These are phyloP conservation scores for Phytophthora macrochlamydospora DNA, from an alignment of 352 stramenopile genomes.

Conservation along the genomic window DNA sequence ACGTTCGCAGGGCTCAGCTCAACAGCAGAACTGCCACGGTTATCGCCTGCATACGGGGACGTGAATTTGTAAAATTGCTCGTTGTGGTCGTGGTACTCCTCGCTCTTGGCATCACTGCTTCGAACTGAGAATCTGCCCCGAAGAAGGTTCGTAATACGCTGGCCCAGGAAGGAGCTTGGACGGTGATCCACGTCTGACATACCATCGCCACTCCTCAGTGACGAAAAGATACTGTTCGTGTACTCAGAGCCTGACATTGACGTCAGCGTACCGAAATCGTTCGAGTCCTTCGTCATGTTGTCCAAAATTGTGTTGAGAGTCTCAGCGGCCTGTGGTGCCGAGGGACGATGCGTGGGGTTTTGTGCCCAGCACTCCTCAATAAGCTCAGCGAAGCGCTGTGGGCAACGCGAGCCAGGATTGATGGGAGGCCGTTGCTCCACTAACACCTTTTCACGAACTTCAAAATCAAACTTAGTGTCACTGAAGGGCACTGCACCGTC, in stretches of 20 bases:
- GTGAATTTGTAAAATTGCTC: slow-evolving; percentile 56
- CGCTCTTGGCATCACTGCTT: slow-evolving; percentile 46
- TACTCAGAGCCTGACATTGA: slow-evolving; percentile 47
- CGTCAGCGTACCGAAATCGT: slow-evolving; percentile 35
- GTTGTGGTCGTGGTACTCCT: slow-evolving; percentile 38
- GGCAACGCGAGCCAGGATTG: slow-evolving; percentile 48
- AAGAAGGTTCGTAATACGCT: slow-evolving; percentile 76
- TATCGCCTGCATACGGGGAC: slow-evolving; percentile 40
- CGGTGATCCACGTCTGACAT: slow-evolving; percentile 44
- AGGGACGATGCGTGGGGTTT: slow-evolving; percentile 43
- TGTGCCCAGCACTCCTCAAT: slow-evolving; percentile 72
- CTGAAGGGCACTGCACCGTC: slow-evolving; percentile 67
- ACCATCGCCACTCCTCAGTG: slow-evolving; percentile 38
- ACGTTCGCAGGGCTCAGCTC: slow-evolving; percentile 29
- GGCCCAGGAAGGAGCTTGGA: slow-evolving; percentile 45
- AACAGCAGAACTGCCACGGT: slow-evolving; percentile 37
- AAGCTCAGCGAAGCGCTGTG: slow-evolving; percentile 57
- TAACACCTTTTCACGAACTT: slow-evolving; percentile 68
- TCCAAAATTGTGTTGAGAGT: slow-evolving; percentile 64
- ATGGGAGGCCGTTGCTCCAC: slow-evolving; percentile 58
- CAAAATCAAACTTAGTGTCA: slow-evolving; percentile 72
- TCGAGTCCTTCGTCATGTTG: slow-evolving; percentile 45
- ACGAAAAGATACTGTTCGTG: slow-evolving; percentile 69
- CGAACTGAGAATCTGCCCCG: slow-evolving; percentile 49
- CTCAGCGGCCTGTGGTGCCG: slow-evolving; percentile 48